These are phyloP conservation scores for Avena eriantha DNA, from an alignment of 176 grass and related monocot species.

Conservation along the genomic window DNA sequence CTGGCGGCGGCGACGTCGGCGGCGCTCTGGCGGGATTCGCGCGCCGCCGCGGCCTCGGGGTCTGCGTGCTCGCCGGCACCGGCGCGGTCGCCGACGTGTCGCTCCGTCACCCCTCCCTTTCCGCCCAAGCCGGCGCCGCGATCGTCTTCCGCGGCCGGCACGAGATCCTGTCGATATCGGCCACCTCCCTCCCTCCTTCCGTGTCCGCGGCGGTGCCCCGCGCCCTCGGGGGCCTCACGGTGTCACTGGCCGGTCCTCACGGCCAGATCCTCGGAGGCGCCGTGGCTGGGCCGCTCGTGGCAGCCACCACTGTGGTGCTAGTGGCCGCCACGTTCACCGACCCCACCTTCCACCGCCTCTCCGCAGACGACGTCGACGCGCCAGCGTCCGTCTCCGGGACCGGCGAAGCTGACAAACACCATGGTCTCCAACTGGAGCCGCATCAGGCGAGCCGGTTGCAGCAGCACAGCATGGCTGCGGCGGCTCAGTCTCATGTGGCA, in stretches of 20 bases:
- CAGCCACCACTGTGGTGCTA: constrained; percentile 65
- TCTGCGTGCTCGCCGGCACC: constrained; percentile 67
- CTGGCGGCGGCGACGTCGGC: constrained; percentile 61
- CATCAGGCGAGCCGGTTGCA: constrained; percentile 3
- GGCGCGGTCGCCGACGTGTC: constrained; percentile 68
- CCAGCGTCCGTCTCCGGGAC: constrained; percentile 47
- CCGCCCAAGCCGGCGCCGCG: not conserved
- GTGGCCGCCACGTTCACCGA: constrained; percentile 47
- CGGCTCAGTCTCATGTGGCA: constrained; percentile 34
- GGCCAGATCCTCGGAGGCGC: constrained; percentile 83
- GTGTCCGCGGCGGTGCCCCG: constrained; percentile 42
- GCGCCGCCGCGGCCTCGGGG: constrained; percentile 55
- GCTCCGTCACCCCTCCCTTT: constrained; percentile 44
- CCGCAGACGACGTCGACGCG: constrained; percentile 52
- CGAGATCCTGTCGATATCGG: constrained; percentile 85
- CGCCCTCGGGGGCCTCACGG: constrained; percentile 42
- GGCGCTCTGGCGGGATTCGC: constrained; percentile 59
- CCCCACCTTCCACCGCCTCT: constrained; percentile 58
- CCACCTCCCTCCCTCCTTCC: constrained; percentile 70
- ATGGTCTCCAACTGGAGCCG: constrained; percentile 27
- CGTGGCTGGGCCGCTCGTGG: constrained; percentile 63
- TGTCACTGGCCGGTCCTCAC: constrained; percentile 69
- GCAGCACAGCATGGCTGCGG: constrained; percentile 22
- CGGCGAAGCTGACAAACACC: constrained; percentile 38
- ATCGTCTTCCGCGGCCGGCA: constrained; percentile 70